Evolutionary conservation across 352 stramenopile species (phyloP), one percentile per base, ranked within the genome.

Genomic region (Globisporangium emineosum): DNA sequence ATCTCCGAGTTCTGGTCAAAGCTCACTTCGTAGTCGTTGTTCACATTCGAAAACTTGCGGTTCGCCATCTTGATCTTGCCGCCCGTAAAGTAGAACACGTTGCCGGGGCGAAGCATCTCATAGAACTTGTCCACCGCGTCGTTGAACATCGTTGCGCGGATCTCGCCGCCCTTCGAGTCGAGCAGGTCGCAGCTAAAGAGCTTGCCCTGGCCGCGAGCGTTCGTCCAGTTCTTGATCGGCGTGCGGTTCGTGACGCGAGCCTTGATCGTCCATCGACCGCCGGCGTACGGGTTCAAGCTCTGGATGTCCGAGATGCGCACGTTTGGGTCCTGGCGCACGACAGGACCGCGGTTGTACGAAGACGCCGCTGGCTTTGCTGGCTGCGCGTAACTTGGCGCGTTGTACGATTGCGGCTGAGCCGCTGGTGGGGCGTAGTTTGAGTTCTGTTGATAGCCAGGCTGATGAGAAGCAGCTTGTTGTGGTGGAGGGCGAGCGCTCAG

Each of bases 71-170:
- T 99, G 65, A 99, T 79, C 62, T 95, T 90, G 21, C 97, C 98
- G 45, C 93, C 95, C 2, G 81, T 83, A 67, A 99, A 98, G 68
- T 88, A 98, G 71, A 98, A 99, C 2, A 99, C 89, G 35, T 74
- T 73, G 17, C 91, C 86, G 7, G 86, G 82, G 59, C 79, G 77
- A 37, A 99, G 75, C 15, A 96, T 66, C 45, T 93, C 79, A 78
- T 98, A 98, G 66, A 98, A 99, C 70, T 98, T 98, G 68, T 99
- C 97, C 17, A 98, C 96, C 0, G 90, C 94, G 57, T 99, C 97
- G 67, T 99, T 99, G 77, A 99, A 99, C 70, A 99, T 98, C 23
- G 98, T 99, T 53, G 83, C 96, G 51, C 96, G 91, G 62, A 99
- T 99, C 77, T 99, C 97, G 21, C 90, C 93, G 30, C 94, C 97